phyloP scores from a whole-genome alignment of 2,329 filamentous ascomycete species.

The Hymenoscyphus occultus region DNA sequence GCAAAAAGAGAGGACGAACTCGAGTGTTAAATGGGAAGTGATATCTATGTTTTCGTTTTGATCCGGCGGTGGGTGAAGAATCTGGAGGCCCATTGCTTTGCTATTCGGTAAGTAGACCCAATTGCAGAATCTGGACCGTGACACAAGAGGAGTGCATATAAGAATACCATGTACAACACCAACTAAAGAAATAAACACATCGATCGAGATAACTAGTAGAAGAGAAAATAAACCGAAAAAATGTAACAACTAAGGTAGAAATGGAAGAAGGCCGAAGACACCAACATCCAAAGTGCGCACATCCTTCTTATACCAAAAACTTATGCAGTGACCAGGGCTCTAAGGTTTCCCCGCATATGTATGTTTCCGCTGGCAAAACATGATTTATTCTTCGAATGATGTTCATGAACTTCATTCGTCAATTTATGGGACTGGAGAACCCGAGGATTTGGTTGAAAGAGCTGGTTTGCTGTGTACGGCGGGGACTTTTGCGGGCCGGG shows the following conservation, averaged over 20 bases:
- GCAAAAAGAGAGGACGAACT: not conserved
- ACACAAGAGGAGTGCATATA: too few species aligned
- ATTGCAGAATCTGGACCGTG: not conserved
- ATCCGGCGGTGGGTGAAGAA: not conserved
- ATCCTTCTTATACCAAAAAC: not conserved
- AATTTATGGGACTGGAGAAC: not conserved
- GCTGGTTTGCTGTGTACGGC: not conserved
- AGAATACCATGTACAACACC: too few species aligned
- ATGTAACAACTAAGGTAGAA: not conserved
- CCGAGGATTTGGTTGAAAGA: not conserved
- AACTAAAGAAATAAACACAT: too few species aligned
- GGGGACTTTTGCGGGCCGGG: not conserved
- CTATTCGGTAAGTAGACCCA: not conserved
- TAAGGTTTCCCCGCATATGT: not conserved
- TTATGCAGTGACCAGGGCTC: not conserved
- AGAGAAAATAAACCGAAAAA: not conserved
- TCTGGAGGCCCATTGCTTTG: not conserved
- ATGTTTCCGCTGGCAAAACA: not conserved
- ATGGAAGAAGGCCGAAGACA: not conserved
- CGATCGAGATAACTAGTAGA: not conserved
- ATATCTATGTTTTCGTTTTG: not conserved
- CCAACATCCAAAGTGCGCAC: not conserved
- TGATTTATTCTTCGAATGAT: not conserved
- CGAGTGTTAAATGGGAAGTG: not conserved
- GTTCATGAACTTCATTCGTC: not conserved